Evolutionary conservation across 257 asterid genomes (phyloP).

Genomic region (Solanum neorickii): DNA sequence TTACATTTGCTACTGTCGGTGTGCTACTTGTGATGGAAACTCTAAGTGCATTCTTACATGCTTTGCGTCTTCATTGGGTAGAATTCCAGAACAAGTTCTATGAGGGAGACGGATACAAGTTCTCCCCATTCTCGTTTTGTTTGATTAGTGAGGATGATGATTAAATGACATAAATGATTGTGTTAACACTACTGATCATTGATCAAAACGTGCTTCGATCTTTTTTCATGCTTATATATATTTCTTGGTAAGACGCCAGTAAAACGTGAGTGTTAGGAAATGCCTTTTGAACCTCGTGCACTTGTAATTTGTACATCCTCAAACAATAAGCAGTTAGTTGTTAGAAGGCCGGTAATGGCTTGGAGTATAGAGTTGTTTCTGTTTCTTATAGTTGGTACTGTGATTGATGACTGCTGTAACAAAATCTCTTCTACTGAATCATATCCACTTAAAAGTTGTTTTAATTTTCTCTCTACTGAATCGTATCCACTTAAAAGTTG

Average conservation of each 20-base stretch:
- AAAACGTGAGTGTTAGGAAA: not conserved
- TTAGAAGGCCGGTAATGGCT: not conserved
- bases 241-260: not conserved
- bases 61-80: constrained; percentile 55
- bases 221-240: not conserved
- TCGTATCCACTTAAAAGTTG: not conserved
- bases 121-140: constrained; percentile 38
- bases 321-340: not conserved
- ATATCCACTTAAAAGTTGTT: not conserved
- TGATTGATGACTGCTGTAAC: not conserved
- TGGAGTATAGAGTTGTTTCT: not conserved
- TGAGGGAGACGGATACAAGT: constrained; percentile 51
- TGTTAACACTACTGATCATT: not conserved
- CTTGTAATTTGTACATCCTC: not conserved
- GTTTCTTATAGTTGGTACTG: not conserved
- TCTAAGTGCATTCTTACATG: constrained; percentile 50
- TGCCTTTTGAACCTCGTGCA: not conserved
- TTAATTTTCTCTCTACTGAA: too few relatives aligned
- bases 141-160: constrained; percentile 32
- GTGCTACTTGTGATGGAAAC: constrained; percentile 56
- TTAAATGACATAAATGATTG: not conserved
- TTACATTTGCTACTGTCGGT: constrained; percentile 42
- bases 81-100: constrained; percentile 54
- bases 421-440: not conserved
- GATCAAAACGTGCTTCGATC: not conserved